Base-by-base conservation (phyloP, 2,329 filamentous ascomycete genomes). In the Sclerotinia nivalis region DNA sequence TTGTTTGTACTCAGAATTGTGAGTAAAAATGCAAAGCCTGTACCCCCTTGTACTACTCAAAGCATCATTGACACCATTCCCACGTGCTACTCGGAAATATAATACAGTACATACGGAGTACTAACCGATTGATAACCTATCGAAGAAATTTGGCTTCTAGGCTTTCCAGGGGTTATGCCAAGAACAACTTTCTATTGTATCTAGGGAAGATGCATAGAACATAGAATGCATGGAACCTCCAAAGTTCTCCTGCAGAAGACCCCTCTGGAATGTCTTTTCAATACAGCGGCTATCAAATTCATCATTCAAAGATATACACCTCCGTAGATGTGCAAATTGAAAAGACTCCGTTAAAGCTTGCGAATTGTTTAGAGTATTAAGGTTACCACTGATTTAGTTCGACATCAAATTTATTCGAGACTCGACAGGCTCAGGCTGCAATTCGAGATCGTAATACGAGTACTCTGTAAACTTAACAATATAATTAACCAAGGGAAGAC, bases 91-190 rank as follows among this genome's bases (percentile, higher is more conserved):
- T 37, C 13, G 28, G 55, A 58, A 10, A 22, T 58, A n/a, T n/a
- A 15, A 12, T 15, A n/a, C 22, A 7, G 55, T 22, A 58, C 37
- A 13, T 40, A 12, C 10, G 37, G 9, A 40, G 34, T 37, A 10
- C 7, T 37, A 37, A 12, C 37, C 37, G 37, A 37, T 37, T 40
- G 37, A 40, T 40, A 50, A 34, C 45, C 31, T 52, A 25, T 22
- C 20, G 56, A 43, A 37, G 47, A 62, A 34, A 15, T 37, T 37
- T 34, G 31, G 61, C 34, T 65, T 65, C 61, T 65, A 43, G 61
- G 34, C 47, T 18, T 52, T 64, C 34, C 45, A 50, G 47, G 45
- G 60, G 6, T 40, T 20, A 28, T 52, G 61, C 61, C 31, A 61
- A 37, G 37, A n/a, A 49, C 7, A 37, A 28, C 60, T 62, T 49